phyloP scores from a whole-genome alignment of 129 eudicot species.

The Heracleum sosnowskyi region DNA sequence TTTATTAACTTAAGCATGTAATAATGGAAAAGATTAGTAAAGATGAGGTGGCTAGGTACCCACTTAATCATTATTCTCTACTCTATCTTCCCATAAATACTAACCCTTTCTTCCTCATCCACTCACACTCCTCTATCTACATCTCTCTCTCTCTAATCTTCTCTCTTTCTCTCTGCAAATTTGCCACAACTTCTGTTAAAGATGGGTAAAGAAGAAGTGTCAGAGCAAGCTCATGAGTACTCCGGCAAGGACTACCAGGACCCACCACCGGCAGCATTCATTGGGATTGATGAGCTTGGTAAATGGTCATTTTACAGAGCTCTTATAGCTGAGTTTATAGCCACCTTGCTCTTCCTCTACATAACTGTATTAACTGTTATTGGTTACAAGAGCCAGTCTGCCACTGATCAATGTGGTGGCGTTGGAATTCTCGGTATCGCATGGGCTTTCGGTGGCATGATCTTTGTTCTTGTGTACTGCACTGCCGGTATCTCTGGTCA shows the following conservation, averaged over 20 bases:
- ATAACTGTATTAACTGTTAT: slow-evolving; percentile 18
- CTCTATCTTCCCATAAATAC: neutral
- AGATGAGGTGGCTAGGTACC: slow-evolving; percentile 4
- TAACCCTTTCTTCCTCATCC: slow-evolving; percentile 1
- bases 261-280: slow-evolving; percentile 8
- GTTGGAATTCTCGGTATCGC: slow-evolving; percentile 20
- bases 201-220: neutral
- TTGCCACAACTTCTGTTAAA: neutral
- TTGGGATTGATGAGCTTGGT: slow-evolving; percentile 1
- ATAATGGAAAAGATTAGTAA: slow-evolving; percentile 1
- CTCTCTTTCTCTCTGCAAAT: neutral
- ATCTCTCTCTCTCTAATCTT: neutral
- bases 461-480: slow-evolving; percentile 15
- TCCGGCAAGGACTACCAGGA: slow-evolving; percentile 17
- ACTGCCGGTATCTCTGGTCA: slow-evolving; percentile 24
- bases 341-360: slow-evolving; percentile 19
- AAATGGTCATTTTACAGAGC: slow-evolving; percentile 18
- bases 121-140: slow-evolving; percentile 2
- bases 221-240: neutral
- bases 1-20: too few species aligned
- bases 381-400: slow-evolving; percentile 18
- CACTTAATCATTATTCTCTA: slow-evolving; percentile 3
- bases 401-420: slow-evolving; percentile 11
- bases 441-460: slow-evolving; percentile 23
- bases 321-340: neutral